phyloP scores from a whole-genome alignment of 2,329 filamentous ascomycete species.

The Didymella exigua region DNA sequence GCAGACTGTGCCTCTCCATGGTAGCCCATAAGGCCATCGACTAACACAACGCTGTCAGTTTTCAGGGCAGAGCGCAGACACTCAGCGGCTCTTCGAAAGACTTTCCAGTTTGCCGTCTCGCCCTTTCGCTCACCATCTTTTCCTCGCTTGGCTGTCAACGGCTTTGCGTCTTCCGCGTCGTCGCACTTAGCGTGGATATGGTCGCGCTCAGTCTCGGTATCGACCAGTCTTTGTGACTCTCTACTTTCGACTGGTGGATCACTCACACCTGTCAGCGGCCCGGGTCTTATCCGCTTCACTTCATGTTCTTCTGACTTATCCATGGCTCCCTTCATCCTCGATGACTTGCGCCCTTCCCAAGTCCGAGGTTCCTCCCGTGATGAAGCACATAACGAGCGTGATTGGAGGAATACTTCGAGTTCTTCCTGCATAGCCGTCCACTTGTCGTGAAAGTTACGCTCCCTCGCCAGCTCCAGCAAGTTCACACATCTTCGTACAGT shows the following conservation, averaged over 20 bases:
- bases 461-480: conserved; percentile 16
- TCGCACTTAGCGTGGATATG: not conserved
- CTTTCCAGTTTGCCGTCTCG: conserved; percentile 21
- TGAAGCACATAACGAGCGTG: not conserved
- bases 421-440: conserved; percentile 6
- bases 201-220: not conserved
- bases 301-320: not conserved
- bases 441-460: conserved; percentile 11
- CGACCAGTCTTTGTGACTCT: conserved; percentile 4
- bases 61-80: conserved; percentile 17
- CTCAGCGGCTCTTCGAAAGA: conserved; percentile 22
- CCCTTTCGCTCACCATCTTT: not conserved
- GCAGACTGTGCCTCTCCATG: conserved; percentile 20
- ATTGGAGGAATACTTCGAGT: conserved; percentile 9
- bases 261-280: not conserved
- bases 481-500: conserved; percentile 17
- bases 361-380: conserved; percentile 1
- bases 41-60: conserved; percentile 23
- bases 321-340: not conserved
- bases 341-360: not conserved
- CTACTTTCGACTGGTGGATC: not conserved
- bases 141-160: not conserved
- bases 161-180: not conserved
- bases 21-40: conserved; percentile 22
- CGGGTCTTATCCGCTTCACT: not conserved